Percentiles rank a stretch among this genome's conserved stretches.
Evolutionary conservation across 1,284 basidiomycete species (phyloP).

Genomic region (Tilletia walkeri): DNA sequence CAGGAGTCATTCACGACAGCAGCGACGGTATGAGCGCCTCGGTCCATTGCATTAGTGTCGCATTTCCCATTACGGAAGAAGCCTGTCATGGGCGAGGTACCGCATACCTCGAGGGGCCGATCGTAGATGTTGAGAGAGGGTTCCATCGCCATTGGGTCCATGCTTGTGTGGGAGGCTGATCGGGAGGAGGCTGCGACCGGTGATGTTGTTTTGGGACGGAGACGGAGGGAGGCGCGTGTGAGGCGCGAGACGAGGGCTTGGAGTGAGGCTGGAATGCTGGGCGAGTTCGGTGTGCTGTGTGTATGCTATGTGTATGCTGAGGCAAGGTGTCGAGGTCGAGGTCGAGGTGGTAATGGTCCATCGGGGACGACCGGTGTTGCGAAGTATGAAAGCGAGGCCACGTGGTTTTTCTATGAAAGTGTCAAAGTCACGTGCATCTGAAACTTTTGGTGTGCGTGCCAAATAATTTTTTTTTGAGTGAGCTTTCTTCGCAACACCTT

Average conservation of each 20-base stretch:
- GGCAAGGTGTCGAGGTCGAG: too few relatives aligned
- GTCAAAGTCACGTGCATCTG: too few relatives aligned
- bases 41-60: constrained; percentile 35
- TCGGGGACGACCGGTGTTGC: too few relatives aligned
- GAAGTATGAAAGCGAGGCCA: too few relatives aligned
- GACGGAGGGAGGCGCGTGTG: not conserved
- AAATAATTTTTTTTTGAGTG: too few relatives aligned
- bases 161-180: not conserved
- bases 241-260: not conserved
- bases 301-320: too few relatives aligned
- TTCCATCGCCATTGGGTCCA: constrained; percentile 24
- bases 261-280: not conserved
- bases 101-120: constrained; percentile 32
- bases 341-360: too few relatives aligned
- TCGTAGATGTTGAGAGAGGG: constrained; percentile 39
- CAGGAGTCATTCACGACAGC: constrained; percentile 38
- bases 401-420: too few relatives aligned
- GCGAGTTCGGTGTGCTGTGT: not conserved
- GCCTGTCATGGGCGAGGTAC: constrained; percentile 38
- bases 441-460: too few relatives aligned
- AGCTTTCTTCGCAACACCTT: too few relatives aligned
- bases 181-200: not conserved
- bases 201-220: not conserved
- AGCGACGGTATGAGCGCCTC: constrained; percentile 40
- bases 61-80: constrained; percentile 38